Evolutionary conservation across 805 yeast species (phyloP), one percentile per base, ranked within the genome.

Genomic region (Teunomyces aglyptinius): DNA sequence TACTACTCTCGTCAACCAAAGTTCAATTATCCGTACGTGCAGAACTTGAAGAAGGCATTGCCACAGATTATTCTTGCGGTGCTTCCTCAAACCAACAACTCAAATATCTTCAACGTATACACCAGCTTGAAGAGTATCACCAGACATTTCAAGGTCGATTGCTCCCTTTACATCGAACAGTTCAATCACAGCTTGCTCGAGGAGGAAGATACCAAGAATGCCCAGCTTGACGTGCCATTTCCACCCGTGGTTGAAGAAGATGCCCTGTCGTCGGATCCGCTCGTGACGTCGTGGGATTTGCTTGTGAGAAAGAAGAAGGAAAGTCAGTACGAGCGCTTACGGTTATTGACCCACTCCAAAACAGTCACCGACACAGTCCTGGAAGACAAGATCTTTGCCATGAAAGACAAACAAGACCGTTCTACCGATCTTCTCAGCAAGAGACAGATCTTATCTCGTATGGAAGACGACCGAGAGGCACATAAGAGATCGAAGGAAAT

Each of bases 401-500:
- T 61, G 42, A 55, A 54, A 34, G 43, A 46, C 13, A 57, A 61
- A 44, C 62, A 58, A 16, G 55, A 48, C 20, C 51, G 49, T 20
- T 28, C 44, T 32, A 27, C 56, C 51, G 53, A 51, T 20, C 49
- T 62, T 40, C 53, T 70, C 4, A 58, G 76, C 4, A 68, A 68
- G 44, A 64, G 81, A 40, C 89, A 85, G 53, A 81, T 87, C 13
- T 61, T 89, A 13, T 76, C 80, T 31, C 71, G 98, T 49, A 89
- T 92, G 84, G 97, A 92, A 61, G 91, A 85, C 51, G 98, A 92
- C 61, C 73, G 99, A 54, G 99, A 92, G 61, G 73, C 96, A 38
- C 90, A 89, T 58, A 92, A 92, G 61, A 77, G 87, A 52, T 78
- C 86, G 11, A 89, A 91, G 55, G 97, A 92, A 57, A 80, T 77